phyloP scores from a whole-genome alignment of 176 grass and related monocot genomes.

The Poa pratensis region DNA sequence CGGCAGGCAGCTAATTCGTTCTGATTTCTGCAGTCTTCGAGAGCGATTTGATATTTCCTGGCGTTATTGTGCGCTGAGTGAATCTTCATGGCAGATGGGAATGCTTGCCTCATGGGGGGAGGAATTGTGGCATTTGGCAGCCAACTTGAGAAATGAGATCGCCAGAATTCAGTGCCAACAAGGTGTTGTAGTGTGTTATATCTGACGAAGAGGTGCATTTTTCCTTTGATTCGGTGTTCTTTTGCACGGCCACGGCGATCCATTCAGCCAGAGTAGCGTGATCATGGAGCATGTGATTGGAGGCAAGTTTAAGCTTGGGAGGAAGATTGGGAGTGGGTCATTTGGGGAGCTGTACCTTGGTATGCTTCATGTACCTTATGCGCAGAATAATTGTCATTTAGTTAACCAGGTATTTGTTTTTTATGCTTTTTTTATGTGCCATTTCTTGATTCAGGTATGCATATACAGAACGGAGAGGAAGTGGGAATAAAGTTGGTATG shows the following conservation, averaged over 20 bases:
- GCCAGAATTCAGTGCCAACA: neutral
- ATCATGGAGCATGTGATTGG: constrained; percentile 82
- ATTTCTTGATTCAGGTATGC: constrained; percentile 59
- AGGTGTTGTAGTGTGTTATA: neutral
- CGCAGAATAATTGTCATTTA: neutral
- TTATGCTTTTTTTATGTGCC: neutral
- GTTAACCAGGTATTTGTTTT: neutral
- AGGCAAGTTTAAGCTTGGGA: constrained; percentile 81
- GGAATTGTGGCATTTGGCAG: constrained; percentile 12
- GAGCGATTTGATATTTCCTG: neutral
- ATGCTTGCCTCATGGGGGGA: constrained; percentile 19
- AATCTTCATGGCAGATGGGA: neutral
- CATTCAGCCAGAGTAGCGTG: neutral
- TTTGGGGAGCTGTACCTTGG: constrained; percentile 86
- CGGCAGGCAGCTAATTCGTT: neutral
- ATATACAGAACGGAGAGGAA: constrained; percentile 87
- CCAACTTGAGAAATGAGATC: neutral
- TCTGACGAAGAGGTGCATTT: constrained; percentile 13
- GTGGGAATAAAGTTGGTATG: constrained; percentile 88
- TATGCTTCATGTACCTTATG: constrained; percentile 35
- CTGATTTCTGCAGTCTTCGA: neutral
- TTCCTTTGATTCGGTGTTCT: neutral
- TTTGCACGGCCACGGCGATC: neutral
- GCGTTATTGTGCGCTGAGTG: neutral
- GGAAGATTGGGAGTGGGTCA: constrained; percentile 87